Percentiles rank a stretch among this genome's conserved stretches.
phyloP scores from a whole-genome alignment of 192 early-diverging fungal genomes.

The Podila verticillata region DNA sequence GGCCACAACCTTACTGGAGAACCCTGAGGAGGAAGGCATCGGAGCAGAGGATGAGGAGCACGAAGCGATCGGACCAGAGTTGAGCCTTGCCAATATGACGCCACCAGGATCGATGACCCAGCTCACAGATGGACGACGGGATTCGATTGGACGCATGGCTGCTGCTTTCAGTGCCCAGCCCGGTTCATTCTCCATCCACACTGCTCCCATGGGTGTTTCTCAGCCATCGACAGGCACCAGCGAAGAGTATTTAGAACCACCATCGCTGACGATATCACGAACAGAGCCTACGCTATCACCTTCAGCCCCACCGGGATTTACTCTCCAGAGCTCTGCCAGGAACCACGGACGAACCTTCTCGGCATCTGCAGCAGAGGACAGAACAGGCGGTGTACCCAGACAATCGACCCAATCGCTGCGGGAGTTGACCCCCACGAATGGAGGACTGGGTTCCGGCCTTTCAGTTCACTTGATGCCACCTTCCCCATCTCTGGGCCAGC shows the following conservation, averaged over 20 bases:
- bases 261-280: not conserved
- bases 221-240: not conserved
- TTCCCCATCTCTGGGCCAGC: conserved; percentile 10
- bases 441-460: not conserved
- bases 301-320: not conserved
- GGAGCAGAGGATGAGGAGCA: conserved; percentile 5
- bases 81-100: not conserved
- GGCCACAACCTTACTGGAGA: conserved; percentile 17
- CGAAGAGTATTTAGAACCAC: not conserved
- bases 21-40: conserved; percentile 4
- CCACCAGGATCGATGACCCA: not conserved
- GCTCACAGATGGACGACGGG: not conserved
- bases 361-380: conserved; percentile 22
- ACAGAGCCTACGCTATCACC: not conserved
- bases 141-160: conserved; percentile 36
- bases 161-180: conserved; percentile 39
- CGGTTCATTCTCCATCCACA: conserved; percentile 35
- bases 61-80: conserved; percentile 8
- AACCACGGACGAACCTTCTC: conserved; percentile 29
- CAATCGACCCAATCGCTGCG: conserved; percentile 25
- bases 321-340: not conserved
- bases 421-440: not conserved
- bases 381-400: not conserved
- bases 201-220: not conserved
- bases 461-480: conserved; percentile 23